phyloP scores from a whole-genome alignment of 139 green algal species.

The Astrephomene gubernaculifera region DNA sequence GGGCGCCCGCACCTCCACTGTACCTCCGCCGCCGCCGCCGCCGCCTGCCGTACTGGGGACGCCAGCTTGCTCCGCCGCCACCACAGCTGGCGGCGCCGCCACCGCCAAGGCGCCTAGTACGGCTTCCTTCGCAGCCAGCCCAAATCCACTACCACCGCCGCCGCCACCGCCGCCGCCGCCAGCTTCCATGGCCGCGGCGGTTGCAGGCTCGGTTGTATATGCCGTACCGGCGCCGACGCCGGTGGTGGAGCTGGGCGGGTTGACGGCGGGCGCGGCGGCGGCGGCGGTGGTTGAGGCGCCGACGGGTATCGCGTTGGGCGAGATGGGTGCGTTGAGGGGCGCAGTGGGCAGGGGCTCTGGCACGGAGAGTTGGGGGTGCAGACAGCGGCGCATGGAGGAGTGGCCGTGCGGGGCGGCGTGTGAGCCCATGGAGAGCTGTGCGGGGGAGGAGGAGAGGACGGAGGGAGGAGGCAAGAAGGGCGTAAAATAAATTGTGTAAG shows the following conservation, averaged over 20 bases:
- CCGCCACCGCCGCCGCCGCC: not conserved
- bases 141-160: too few species aligned
- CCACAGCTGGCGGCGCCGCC: not conserved
- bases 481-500: too few species aligned
- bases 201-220: not conserved
- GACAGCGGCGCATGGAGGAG: conserved; percentile 17
- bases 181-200: not conserved
- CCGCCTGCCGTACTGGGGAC: not conserved
- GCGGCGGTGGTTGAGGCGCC: not conserved
- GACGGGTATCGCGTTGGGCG: not conserved
- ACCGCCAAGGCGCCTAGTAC: not conserved
- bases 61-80: not conserved
- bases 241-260: not conserved
- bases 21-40: not conserved
- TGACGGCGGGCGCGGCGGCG: not conserved
- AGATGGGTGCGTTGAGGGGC: conserved; percentile 8
- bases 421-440: conserved; percentile 32
- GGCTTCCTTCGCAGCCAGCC: not conserved
- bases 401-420: not conserved
- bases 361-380: not conserved
- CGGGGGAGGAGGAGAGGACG: not conserved
- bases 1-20: not conserved
- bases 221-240: not conserved
- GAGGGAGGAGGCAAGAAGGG: not conserved
- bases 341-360: conserved; percentile 16